These are phyloP conservation scores for Rosa persica DNA, from an alignment of 306 rosid genomes.

Conservation along the genomic window DNA sequence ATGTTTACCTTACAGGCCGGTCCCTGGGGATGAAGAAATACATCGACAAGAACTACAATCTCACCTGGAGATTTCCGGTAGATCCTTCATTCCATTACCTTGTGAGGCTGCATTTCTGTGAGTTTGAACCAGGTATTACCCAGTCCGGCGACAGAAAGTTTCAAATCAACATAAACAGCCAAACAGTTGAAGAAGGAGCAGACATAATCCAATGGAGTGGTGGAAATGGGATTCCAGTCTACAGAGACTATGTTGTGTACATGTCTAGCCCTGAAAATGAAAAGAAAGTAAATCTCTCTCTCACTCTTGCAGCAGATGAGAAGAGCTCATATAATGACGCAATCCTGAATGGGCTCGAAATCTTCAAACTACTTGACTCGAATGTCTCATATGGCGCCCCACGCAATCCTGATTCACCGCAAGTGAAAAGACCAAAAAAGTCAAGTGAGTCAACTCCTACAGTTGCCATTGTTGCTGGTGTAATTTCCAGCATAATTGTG, in stretches of 20 bases:
- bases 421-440: neutral
- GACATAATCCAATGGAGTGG: slow-evolving; percentile 23
- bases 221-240: neutral
- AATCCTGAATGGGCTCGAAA: slow-evolving; percentile 48
- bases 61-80: slow-evolving; percentile 29
- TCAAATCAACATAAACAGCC: slow-evolving; percentile 19
- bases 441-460: too few species aligned
- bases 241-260: slow-evolving; percentile 9
- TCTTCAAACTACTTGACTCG: slow-evolving; percentile 31
- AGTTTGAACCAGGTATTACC: neutral
- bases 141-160: neutral
- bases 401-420: slow-evolving; percentile 34
- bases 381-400: neutral
- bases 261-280: neutral
- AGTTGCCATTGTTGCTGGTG: slow-evolving; percentile 15
- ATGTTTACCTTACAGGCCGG: slow-evolving; percentile 17
- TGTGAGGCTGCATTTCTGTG: slow-evolving; percentile 36
- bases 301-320: slow-evolving; percentile 22
- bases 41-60: slow-evolving; percentile 5
- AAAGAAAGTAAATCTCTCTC: slow-evolving; percentile 16
- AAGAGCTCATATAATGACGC: slow-evolving; percentile 10
- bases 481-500: neutral
- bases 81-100: slow-evolving; percentile 24
- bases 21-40: neutral
- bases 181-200: neutral